phyloP scores from a whole-genome alignment of 1,139 yeast species.

The Pneumocystis canis region DNA sequence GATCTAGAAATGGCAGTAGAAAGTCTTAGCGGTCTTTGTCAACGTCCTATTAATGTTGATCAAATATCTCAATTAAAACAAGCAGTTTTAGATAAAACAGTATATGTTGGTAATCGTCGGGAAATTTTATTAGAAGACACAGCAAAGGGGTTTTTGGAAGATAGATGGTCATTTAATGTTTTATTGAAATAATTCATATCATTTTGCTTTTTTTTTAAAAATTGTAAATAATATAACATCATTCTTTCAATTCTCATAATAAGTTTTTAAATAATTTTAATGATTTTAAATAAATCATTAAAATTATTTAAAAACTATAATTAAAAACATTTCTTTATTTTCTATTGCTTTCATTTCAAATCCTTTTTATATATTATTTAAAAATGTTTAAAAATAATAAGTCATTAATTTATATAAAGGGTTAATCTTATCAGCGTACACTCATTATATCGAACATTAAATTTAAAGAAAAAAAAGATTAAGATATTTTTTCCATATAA shows the following conservation, averaged over 20 bases:
- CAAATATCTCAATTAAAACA: slow-evolving; percentile 23
- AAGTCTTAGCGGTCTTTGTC: slow-evolving; percentile 55
- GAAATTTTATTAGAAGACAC: slow-evolving; percentile 25
- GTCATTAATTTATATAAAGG: no score
- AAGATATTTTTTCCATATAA: not conserved
- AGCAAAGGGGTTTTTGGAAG: slow-evolving; percentile 24
- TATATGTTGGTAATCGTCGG: slow-evolving; percentile 26
- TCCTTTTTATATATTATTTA: no score
- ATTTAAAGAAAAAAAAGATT: not conserved
- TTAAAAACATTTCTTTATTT: no score
- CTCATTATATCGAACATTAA: no score
- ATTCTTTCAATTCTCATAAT: not conserved
- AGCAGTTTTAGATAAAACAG: slow-evolving; percentile 25
- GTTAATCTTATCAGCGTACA: not conserved
- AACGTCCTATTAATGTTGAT: slow-evolving; percentile 21
- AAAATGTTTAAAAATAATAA: no score
- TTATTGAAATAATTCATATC: not conserved
- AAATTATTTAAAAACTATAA: no score
- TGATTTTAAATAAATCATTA: no score
- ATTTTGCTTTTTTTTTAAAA: not conserved
- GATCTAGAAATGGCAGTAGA: slow-evolving; percentile 64
- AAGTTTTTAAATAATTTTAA: no score
- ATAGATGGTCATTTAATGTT: slow-evolving; percentile 22
- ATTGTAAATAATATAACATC: not conserved
- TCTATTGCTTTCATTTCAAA: no score